These are phyloP conservation scores for Claviceps pazoutovae DNA, from an alignment of 2,329 filamentous ascomycete genomes.

Conservation along the genomic window DNA sequence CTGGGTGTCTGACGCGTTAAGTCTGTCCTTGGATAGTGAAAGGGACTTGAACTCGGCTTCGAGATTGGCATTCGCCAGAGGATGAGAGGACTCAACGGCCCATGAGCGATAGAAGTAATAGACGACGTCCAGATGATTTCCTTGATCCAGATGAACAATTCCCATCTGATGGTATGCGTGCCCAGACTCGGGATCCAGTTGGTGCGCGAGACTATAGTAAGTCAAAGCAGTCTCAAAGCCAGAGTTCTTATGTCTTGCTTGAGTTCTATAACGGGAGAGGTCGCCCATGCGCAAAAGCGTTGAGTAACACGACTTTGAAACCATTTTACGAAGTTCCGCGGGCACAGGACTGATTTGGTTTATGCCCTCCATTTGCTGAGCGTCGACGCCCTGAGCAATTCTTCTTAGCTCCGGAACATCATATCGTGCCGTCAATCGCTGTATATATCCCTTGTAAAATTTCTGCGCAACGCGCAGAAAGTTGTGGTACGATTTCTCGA, in stretches of 20 bases:
- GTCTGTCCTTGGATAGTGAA: constrained; percentile 24
- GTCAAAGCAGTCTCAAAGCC: constrained; percentile 69
- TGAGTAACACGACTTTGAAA: constrained; percentile 64
- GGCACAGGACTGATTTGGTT: constrained; percentile 31
- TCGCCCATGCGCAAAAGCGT: constrained; percentile 82
- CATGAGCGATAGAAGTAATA: constrained; percentile 84
- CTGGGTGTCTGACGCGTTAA: constrained; percentile 34
- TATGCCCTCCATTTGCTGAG: constrained; percentile 27
- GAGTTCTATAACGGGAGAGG: constrained; percentile 70
- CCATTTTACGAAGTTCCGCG: constrained; percentile 37
- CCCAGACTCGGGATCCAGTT: constrained; percentile 65
- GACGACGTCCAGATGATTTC: constrained; percentile 68
- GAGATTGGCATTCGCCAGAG: constrained; percentile 61
- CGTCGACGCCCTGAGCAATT: constrained; percentile 26
- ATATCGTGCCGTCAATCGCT: constrained; percentile 54
- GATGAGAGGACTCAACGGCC: constrained; percentile 59
- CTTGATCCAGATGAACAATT: constrained; percentile 66
- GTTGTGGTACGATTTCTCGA: constrained; percentile 66
- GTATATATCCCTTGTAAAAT: constrained; percentile 79
- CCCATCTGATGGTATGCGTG: constrained; percentile 82
- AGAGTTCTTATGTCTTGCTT: constrained; percentile 56
- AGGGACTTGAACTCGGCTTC: constrained; percentile 58
- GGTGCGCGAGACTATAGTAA: constrained; percentile 72
- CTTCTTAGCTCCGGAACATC: constrained; percentile 36
- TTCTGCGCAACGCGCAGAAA: constrained; percentile 80